phyloP scores from a whole-genome alignment of 2,329 filamentous ascomycete genomes.

The Aspergillus luchuensis region DNA sequence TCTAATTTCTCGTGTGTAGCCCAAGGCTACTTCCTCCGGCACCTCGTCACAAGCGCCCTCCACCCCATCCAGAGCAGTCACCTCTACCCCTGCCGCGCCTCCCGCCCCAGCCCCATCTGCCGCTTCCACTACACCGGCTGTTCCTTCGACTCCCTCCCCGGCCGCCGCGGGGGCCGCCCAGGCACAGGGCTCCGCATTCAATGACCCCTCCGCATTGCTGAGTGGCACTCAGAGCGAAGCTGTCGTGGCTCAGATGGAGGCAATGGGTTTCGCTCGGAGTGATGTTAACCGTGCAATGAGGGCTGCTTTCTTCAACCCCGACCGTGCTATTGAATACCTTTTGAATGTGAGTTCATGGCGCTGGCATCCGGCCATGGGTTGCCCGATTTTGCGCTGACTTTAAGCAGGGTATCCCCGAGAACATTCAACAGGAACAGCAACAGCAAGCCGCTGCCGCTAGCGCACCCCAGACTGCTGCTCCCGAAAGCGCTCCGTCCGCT shows the following conservation, averaged over 20 bases:
- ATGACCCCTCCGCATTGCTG: constrained; percentile 78
- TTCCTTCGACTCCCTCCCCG: constrained; percentile 52
- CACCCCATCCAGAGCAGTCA: constrained; percentile 41
- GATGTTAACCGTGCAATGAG: constrained; percentile 94
- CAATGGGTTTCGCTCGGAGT: constrained; percentile 88
- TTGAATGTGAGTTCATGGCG: constrained; percentile 65
- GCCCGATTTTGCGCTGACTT: constrained; percentile 9
- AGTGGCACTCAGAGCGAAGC: constrained; percentile 80
- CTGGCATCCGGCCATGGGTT: not conserved
- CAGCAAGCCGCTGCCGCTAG: constrained; percentile 52
- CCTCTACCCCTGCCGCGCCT: constrained; percentile 50
- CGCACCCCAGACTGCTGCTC: constrained; percentile 40
- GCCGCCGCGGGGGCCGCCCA: constrained; percentile 51
- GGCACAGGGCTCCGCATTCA: constrained; percentile 51
- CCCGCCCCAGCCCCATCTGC: constrained; percentile 54
- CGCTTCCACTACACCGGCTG: constrained; percentile 44
- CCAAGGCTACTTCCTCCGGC: constrained; percentile 62
- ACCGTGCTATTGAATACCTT: constrained; percentile 95
- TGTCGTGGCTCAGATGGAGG: constrained; percentile 90
- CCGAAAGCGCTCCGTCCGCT: constrained; percentile 38
- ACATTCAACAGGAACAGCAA: constrained; percentile 71
- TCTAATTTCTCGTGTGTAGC: constrained; percentile 51
- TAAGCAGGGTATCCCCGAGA: constrained; percentile 82
- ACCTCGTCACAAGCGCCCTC: constrained; percentile 41
- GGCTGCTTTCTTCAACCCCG: constrained; percentile 94